Conservation (phyloP, 768 basidiomycete species). For the Trametes sanguinea region DNA sequence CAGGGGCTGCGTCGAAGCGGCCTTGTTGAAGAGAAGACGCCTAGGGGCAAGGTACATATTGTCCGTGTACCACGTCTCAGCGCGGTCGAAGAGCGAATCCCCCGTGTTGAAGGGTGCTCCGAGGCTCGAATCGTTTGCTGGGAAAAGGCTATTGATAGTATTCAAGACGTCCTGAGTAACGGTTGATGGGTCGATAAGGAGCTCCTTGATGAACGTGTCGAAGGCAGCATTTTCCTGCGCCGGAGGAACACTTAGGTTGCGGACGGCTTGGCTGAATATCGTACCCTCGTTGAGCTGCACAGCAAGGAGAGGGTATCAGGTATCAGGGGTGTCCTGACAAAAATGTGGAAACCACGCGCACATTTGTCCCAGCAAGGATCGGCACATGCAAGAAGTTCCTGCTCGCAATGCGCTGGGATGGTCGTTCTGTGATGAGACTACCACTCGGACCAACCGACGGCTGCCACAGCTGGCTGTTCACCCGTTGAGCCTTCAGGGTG, state of each 20-base stretch:
- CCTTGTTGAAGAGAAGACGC: conserved; percentile 52
- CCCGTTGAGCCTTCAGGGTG: conserved; percentile 42
- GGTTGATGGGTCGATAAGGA: conserved; percentile 56
- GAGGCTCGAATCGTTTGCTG: conserved; percentile 47
- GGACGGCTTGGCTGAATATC: conserved; percentile 42
- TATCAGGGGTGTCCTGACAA: not conserved
- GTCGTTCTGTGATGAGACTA: conserved; percentile 48
- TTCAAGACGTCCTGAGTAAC: conserved; percentile 44
- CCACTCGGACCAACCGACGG: conserved; percentile 53
- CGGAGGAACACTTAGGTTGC: conserved; percentile 41
- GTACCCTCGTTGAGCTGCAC: conserved; percentile 55
- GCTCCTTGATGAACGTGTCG: conserved; percentile 46
- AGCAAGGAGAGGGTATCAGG: not conserved
- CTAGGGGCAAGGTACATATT: conserved; percentile 56
- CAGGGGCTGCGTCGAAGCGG: conserved; percentile 47
- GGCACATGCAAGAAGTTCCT: conserved; percentile 57
- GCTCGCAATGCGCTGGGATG: conserved; percentile 46
- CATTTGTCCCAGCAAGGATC: conserved; percentile 58
- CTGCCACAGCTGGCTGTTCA: conserved; percentile 60
- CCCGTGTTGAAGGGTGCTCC: conserved; percentile 60
- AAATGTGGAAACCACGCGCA: conserved; percentile 31
- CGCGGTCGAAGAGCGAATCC: conserved; percentile 59
- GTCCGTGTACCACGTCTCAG: conserved; percentile 58
- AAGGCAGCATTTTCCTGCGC: conserved; percentile 47
- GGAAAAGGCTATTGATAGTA: conserved; percentile 44